These are phyloP conservation scores for Paramecium biaurelia DNA, from an alignment of 73 alveolate genomes.

Conservation along the genomic window DNA sequence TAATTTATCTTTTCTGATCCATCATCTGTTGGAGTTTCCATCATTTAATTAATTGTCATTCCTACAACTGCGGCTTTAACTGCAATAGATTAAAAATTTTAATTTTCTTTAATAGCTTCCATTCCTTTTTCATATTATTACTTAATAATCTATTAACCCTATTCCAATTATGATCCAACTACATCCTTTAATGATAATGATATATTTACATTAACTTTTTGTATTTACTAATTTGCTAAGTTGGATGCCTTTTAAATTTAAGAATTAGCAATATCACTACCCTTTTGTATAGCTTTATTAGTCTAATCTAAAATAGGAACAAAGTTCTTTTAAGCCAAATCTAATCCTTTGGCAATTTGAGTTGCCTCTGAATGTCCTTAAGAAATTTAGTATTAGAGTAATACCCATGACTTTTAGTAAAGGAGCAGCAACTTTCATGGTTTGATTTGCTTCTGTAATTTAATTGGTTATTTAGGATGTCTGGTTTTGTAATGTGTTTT, in stretches of 20 bases:
- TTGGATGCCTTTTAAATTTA: neutral
- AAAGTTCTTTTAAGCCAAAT: neutral
- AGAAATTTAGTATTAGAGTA: neutral
- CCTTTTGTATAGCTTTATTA: neutral
- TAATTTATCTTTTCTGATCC: neutral
- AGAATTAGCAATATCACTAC: neutral
- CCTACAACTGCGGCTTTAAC: neutral
- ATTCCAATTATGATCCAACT: neutral
- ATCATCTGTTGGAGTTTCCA: neutral
- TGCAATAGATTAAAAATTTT: neutral
- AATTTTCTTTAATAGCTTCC: neutral
- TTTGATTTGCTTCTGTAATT: neutral
- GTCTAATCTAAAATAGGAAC: neutral
- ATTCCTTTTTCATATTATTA: neutral
- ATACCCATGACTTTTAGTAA: neutral
- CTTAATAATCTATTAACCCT: neutral
- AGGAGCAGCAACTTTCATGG: constrained; percentile 31
- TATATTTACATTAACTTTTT: neutral
- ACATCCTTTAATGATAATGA: neutral
- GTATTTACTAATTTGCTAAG: neutral
- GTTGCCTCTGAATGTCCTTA: neutral
- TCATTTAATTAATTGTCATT: neutral
- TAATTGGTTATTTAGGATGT: neutral
- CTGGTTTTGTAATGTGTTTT: neutral
- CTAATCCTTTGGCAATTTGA: neutral